Evolutionary conservation across 371 early-diverging fungal genomes (phyloP), one percentile per base, ranked within the genome.

Genomic region (Mortierella sp.): DNA sequence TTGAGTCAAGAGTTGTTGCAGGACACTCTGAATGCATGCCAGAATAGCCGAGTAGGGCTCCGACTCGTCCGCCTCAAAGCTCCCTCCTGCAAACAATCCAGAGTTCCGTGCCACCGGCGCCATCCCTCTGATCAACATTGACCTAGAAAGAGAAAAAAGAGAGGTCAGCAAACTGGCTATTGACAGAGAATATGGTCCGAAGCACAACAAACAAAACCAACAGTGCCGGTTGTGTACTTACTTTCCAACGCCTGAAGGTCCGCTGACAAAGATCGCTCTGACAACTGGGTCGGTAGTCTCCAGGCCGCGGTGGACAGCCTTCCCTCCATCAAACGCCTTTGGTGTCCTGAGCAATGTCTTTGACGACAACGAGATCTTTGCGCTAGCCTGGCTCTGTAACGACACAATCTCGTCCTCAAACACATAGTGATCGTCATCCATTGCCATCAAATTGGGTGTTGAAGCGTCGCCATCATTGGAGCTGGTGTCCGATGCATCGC

Each of bases 361-460:
- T 11, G 79, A 78, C 8, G 73, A 83, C 9, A 78, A 52, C 4
- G 83, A 70, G 26, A 83, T 83, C 48, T 75, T 83, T 53, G 71
- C 44, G 1, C 31, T 45, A 6, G 66, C 45, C 39, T 78, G 79
- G n/a, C 22, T 69, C 37, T 72, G 78, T 9, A 83, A 48, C 0
- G 83, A 72, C 1, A 83, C 83, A 24, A 83, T 83, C n/a, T 83
- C 83, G n/a, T 78, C 78, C 48, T 77, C 73, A n/a, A 83, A 83
- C 0, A 66, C 61, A 31, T 83, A 78, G 39, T 72, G 70, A 41
- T 83, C 83, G 58, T 76, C 53, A 40, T 74, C 71, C 44, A 71
- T 26, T 2, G 61, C 65, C 29, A 70, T 64, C 31, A n/a, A 34
- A 6, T 22, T 70, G n/a, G 40, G 55, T 0, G 66, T 55, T 5